Evolutionary conservation across 768 basidiomycete species (phyloP).

Genomic region (Clitopilus hobsonii): DNA sequence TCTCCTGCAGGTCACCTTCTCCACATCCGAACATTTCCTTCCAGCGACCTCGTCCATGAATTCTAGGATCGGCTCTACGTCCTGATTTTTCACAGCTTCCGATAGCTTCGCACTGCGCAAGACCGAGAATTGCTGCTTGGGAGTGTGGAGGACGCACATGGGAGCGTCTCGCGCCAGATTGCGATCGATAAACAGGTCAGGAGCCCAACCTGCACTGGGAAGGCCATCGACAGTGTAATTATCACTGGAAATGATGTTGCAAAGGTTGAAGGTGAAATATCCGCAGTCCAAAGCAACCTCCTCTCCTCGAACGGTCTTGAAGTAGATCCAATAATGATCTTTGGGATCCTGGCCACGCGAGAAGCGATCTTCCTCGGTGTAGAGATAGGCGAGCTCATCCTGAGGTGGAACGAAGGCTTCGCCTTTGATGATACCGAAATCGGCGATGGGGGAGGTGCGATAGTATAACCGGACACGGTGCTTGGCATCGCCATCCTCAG

Average conservation of each 20-base stretch:
- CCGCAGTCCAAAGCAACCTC: slow-evolving; percentile 34
- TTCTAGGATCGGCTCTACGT: not conserved
- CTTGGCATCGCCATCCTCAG: slow-evolving; percentile 6
- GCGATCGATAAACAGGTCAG: slow-evolving; percentile 21
- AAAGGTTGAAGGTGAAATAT: slow-evolving; percentile 39
- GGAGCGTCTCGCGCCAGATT: slow-evolving; percentile 11
- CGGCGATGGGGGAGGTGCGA: slow-evolving; percentile 34
- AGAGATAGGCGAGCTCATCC: slow-evolving; percentile 32
- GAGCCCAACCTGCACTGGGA: slow-evolving; percentile 8
- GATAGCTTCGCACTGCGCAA: slow-evolving; percentile 22
- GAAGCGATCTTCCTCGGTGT: slow-evolving; percentile 18
- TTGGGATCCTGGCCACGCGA: slow-evolving; percentile 34
- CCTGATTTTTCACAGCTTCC: slow-evolving; percentile 9
- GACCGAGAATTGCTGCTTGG: slow-evolving; percentile 20
- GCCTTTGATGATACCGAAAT: slow-evolving; percentile 40
- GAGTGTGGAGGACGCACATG: slow-evolving; percentile 8
- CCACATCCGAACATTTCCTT: slow-evolving; percentile 10
- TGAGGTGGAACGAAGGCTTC: slow-evolving; percentile 24
- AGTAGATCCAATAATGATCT: slow-evolving; percentile 48
- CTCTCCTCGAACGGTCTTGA: slow-evolving; percentile 37
- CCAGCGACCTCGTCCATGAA: slow-evolving; percentile 28
- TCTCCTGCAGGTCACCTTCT: slow-evolving; percentile 7
- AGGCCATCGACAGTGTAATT: slow-evolving; percentile 4
- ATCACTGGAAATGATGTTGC: slow-evolving; percentile 7
- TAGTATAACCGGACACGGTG: slow-evolving; percentile 31